These are phyloP conservation scores for Euphrasia arctica DNA, from an alignment of 305 asterid genomes.

Conservation along the genomic window DNA sequence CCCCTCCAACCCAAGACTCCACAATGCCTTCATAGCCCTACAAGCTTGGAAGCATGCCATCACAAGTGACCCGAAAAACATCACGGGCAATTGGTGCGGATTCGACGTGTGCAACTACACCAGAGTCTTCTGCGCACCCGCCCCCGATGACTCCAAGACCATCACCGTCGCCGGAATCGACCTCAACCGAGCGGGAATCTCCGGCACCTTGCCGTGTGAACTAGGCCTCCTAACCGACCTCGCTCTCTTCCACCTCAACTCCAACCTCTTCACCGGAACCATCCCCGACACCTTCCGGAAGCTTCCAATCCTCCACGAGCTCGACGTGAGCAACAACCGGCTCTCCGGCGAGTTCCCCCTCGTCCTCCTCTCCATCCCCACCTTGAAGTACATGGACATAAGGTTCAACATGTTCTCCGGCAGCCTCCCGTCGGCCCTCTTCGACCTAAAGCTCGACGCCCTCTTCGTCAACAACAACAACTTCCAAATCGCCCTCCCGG, in stretches of 20 bases:
- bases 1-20: slow-evolving; percentile 51
- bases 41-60: slow-evolving; percentile 75
- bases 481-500: slow-evolving; percentile 49
- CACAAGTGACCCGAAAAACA: slow-evolving; percentile 54
- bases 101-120: slow-evolving; percentile 64
- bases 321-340: slow-evolving; percentile 72
- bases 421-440: slow-evolving; percentile 45
- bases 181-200: slow-evolving; percentile 57
- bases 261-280: slow-evolving; percentile 54
- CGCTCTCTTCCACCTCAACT: slow-evolving; percentile 67
- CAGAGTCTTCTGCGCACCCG: slow-evolving; percentile 68
- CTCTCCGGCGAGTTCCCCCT: slow-evolving; percentile 62
- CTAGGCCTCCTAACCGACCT: slow-evolving; percentile 65
- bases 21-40: slow-evolving; percentile 64
- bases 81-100: slow-evolving; percentile 72
- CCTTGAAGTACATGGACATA: slow-evolving; percentile 57
- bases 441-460: slow-evolving; percentile 63
- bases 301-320: slow-evolving; percentile 55
- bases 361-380: slow-evolving; percentile 49
- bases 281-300: slow-evolving; percentile 41
- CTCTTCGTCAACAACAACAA: slow-evolving; percentile 71
- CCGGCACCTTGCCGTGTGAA: slow-evolving; percentile 63
- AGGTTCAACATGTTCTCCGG: slow-evolving; percentile 65
- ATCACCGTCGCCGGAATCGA: slow-evolving; percentile 81
- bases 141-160: slow-evolving; percentile 50